These are phyloP conservation scores for Thalassiosira exigua DNA, from an alignment of 352 stramenopile species.

Conservation along the genomic window DNA sequence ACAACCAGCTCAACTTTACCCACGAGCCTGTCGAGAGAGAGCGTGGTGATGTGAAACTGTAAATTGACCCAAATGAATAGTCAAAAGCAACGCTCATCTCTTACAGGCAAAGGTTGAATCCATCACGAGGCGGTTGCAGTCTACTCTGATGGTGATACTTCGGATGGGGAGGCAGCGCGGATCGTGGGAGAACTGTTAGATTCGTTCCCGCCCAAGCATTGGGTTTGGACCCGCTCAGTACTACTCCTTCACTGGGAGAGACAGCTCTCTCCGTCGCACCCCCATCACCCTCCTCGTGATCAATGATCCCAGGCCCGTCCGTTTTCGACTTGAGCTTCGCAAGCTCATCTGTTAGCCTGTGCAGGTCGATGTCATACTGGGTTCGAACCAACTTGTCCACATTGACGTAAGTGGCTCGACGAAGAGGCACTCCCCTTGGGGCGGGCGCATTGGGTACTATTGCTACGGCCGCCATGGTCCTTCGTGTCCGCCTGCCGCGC, in stretches of 20 bases:
- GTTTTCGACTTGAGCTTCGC: slow-evolving; percentile 17
- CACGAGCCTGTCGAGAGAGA: slow-evolving; percentile 61
- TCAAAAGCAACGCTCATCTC: too few relatives aligned
- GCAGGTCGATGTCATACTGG: slow-evolving; percentile 74
- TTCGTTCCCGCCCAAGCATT: slow-evolving; percentile 8
- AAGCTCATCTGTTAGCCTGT: slow-evolving; percentile 44
- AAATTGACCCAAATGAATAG: slow-evolving; percentile 15
- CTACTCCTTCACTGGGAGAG: slow-evolving; percentile 2
- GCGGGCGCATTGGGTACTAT: not conserved
- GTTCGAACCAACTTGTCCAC: slow-evolving; percentile 65
- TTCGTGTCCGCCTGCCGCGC: too few relatives aligned
- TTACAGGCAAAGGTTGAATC: slow-evolving; percentile 84
- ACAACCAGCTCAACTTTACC: slow-evolving; percentile 80
- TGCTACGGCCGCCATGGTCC: slow-evolving; percentile 8
- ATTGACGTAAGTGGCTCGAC: slow-evolving; percentile 70
- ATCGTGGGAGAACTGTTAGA: slow-evolving; percentile 19
- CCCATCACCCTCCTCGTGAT: too few relatives aligned
- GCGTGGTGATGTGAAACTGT: slow-evolving; percentile 5
- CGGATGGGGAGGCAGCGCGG: not conserved
- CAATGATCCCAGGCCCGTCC: too few relatives aligned
- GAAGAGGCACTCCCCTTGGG: slow-evolving; percentile 26
- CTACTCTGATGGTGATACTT: slow-evolving; percentile 57
- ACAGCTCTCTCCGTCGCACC: not conserved
- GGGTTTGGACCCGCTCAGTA: too few relatives aligned
- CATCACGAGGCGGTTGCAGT: slow-evolving; percentile 71